Conservation (phyloP, 768 basidiomycete genomes). For the Tubosaeta sp. region DNA sequence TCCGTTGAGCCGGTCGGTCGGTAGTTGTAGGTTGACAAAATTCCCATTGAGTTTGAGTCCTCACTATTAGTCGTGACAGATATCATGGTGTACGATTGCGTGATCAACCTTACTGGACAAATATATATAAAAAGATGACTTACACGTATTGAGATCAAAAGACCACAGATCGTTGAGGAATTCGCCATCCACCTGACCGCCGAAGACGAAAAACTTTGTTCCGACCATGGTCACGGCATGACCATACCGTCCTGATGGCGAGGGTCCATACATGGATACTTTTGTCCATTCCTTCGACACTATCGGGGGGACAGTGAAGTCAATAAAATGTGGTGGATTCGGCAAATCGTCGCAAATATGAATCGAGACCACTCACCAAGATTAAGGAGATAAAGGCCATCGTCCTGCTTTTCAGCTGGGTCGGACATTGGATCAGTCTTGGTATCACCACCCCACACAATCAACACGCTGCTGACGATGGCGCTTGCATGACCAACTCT, state of each 20-base stretch:
- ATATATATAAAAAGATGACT: constrained; percentile 28
- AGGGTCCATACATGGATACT: constrained; percentile 69
- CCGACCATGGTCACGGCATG: constrained; percentile 93
- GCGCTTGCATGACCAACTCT: constrained; percentile 97
- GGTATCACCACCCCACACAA: constrained; percentile 98
- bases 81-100: background rate
- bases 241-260: constrained; percentile 89
- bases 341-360: background rate
- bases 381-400: constrained; percentile 90
- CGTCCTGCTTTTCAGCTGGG: constrained; percentile 77
- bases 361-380: constrained; percentile 58
- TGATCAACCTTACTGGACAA: background rate
- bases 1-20: constrained; percentile 74
- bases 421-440: constrained; percentile 66
- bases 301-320: constrained; percentile 28
- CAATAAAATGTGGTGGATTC: background rate
- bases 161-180: constrained; percentile 95
- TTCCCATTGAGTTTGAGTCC: constrained; percentile 84
- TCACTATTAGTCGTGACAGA: constrained; percentile 46
- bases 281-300: constrained; percentile 95
- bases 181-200: constrained; percentile 92
- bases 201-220: constrained; percentile 91
- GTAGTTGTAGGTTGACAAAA: constrained; percentile 56
- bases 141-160: constrained; percentile 93
- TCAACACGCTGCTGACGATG: constrained; percentile 90